phyloP scores from a whole-genome alignment of 2,329 filamentous ascomycete genomes.

The Plectosphaerella sp. region DNA sequence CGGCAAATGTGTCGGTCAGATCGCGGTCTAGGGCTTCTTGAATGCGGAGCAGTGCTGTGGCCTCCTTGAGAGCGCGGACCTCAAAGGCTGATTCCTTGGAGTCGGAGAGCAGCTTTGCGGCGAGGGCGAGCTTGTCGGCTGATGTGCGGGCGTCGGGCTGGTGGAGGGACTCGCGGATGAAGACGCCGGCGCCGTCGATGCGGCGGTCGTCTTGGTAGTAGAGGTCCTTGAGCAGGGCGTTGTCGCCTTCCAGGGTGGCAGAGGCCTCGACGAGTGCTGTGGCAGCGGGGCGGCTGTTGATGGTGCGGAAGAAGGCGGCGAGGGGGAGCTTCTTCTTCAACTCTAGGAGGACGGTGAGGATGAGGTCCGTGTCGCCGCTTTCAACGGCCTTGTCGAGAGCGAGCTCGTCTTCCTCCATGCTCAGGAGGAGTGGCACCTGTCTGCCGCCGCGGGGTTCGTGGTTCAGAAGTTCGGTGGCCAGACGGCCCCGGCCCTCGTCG shows the following conservation, averaged over 20 bases:
- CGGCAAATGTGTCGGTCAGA: slow-evolving; percentile 70
- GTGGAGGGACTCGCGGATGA: slow-evolving; percentile 76
- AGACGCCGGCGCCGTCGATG: slow-evolving; percentile 80
- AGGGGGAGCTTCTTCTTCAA: slow-evolving; percentile 87
- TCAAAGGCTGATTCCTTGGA: slow-evolving; percentile 76
- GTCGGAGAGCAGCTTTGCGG: slow-evolving; percentile 76
- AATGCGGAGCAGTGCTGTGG: slow-evolving; percentile 72
- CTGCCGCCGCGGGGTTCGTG: slow-evolving; percentile 93
- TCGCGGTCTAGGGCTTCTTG: slow-evolving; percentile 87
- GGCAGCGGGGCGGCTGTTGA: slow-evolving; percentile 80
- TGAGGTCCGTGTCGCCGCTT: slow-evolving; percentile 88
- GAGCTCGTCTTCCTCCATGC: slow-evolving; percentile 93
- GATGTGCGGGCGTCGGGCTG: slow-evolving; percentile 67
- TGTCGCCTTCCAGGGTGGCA: slow-evolving; percentile 65
- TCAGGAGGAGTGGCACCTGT: slow-evolving; percentile 87
- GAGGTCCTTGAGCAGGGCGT: slow-evolving; percentile 83
- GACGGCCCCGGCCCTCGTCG: slow-evolving; percentile 82
- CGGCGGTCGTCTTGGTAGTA: slow-evolving; percentile 97
- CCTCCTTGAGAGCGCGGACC: slow-evolving; percentile 72
- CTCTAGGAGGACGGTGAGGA: slow-evolving; percentile 83
- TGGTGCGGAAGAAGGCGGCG: slow-evolving; percentile 85
- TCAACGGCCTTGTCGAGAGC: slow-evolving; percentile 96
- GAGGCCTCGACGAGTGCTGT: slow-evolving; percentile 86
- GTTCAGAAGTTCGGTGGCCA: slow-evolving; percentile 87
- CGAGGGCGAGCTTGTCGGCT: slow-evolving; percentile 83